Percentiles rank a stretch among this genome's conserved stretches.
Conservation (phyloP, 768 basidiomycete genomes). For the Cystofilobasidium macerans region DNA sequence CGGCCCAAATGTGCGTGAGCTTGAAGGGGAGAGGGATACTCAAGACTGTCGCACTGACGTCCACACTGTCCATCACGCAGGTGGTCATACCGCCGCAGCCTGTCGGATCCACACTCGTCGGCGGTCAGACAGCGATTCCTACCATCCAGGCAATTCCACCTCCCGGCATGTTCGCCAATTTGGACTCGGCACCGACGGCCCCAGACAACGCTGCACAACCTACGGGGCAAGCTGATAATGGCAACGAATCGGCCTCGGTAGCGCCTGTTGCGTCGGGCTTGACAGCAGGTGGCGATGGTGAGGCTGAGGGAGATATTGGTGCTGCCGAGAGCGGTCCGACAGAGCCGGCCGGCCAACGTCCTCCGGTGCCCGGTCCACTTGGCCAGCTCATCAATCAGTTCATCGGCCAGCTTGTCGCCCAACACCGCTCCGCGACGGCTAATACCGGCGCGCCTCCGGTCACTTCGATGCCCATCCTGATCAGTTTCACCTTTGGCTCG, state of each 20-base stretch:
- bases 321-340: too few species aligned
- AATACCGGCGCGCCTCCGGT: not conserved
- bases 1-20: not conserved
- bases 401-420: constrained; percentile 6
- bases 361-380: not conserved
- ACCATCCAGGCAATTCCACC: not conserved
- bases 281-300: too few species aligned
- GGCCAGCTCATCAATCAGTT: not conserved
- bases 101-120: not conserved
- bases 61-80: too few species aligned
- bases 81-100: not conserved
- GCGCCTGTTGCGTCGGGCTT: too few species aligned
- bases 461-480: not conserved
- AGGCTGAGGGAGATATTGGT: too few species aligned
- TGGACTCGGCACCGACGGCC: too few species aligned
- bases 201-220: not conserved
- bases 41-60: too few species aligned
- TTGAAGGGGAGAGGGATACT: too few species aligned
- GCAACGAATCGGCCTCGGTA: too few species aligned
- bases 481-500: constrained; percentile 17
- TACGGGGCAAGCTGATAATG: too few species aligned
- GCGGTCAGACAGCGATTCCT: not conserved
- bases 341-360: not conserved
- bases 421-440: not conserved
- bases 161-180: not conserved